These are phyloP conservation scores for Trichosporon asahii DNA, from an alignment of 1,284 basidiomycete species.

Conservation along the genomic window DNA sequence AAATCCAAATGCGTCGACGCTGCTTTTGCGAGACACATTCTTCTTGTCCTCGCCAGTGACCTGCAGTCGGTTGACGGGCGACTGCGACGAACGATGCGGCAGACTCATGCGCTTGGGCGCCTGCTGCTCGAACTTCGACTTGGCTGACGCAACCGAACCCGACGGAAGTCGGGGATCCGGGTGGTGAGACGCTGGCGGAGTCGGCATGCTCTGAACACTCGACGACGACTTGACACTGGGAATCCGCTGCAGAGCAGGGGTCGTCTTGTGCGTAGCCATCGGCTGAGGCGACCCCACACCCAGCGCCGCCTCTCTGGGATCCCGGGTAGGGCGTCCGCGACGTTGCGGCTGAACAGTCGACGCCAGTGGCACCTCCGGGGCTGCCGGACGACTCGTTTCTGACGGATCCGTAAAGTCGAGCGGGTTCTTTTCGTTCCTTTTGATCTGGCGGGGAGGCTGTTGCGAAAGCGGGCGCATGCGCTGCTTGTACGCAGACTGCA, in stretches of 20 bases:
- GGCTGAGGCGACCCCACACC: background rate
- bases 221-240: background rate
- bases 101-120: slow-evolving; percentile 1
- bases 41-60: slow-evolving; percentile 35
- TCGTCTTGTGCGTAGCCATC: background rate
- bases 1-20: slow-evolving; percentile 41
- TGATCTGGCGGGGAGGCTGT: background rate
- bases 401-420: slow-evolving; percentile 48
- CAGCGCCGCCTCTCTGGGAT: slow-evolving; percentile 22
- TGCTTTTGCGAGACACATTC: slow-evolving; percentile 15
- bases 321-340: slow-evolving; percentile 45
- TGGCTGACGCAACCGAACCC: background rate
- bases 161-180: background rate
- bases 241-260: background rate
- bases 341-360: slow-evolving; percentile 46
- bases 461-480: background rate
- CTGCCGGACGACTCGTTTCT: slow-evolving; percentile 19
- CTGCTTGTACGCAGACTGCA: slow-evolving; percentile 1
- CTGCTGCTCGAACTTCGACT: slow-evolving; percentile 4
- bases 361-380: slow-evolving; percentile 34
- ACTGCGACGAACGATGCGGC: background rate
- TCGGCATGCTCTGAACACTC: background rate
- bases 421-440: slow-evolving; percentile 30
- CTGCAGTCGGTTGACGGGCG: slow-evolving; percentile 22
- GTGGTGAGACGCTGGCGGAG: background rate